Evolutionary conservation across 768 basidiomycete genomes (phyloP).

Genomic region (Suillus spraguei): DNA sequence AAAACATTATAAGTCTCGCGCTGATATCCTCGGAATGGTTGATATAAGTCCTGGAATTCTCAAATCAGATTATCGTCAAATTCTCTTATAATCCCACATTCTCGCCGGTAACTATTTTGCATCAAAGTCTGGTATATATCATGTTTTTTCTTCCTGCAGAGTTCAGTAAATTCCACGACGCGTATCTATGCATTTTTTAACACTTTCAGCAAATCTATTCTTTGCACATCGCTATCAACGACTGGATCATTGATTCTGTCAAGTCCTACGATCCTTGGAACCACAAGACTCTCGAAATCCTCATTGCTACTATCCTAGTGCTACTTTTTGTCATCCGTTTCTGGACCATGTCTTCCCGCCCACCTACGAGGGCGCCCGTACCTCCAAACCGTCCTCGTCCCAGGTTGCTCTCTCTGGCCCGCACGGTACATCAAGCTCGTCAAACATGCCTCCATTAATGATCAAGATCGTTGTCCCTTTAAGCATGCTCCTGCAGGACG

Average conservation of each 20-base stretch:
- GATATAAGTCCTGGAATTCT: no score
- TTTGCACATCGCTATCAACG: background rate
- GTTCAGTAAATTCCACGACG: background rate
- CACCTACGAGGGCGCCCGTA: constrained; percentile 20
- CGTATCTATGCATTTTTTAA: background rate
- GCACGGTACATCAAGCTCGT: constrained; percentile 37
- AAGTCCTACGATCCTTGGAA: background rate
- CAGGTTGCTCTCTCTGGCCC: constrained; percentile 49
- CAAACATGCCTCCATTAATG: constrained; percentile 17
- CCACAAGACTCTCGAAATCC: no score
- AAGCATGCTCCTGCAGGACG: constrained; percentile 37
- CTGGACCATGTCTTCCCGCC: background rate
- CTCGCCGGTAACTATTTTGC: no score
- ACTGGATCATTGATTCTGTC: background rate
- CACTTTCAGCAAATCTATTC: background rate
- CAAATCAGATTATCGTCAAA: no score
- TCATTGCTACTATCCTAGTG: background rate
- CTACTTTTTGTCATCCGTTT: background rate
- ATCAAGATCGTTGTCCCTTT: constrained; percentile 35
- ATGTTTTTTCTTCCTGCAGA: background rate
- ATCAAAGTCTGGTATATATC: no score
- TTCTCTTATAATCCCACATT: no score
- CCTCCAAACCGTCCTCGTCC: constrained; percentile 43
- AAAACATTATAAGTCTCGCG: no score
- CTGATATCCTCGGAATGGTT: no score